Percentiles rank a stretch among this genome's conserved stretches.
Evolutionary conservation across 2,329 filamentous ascomycete species (phyloP).

Genomic region (Apiospora arundinis): DNA sequence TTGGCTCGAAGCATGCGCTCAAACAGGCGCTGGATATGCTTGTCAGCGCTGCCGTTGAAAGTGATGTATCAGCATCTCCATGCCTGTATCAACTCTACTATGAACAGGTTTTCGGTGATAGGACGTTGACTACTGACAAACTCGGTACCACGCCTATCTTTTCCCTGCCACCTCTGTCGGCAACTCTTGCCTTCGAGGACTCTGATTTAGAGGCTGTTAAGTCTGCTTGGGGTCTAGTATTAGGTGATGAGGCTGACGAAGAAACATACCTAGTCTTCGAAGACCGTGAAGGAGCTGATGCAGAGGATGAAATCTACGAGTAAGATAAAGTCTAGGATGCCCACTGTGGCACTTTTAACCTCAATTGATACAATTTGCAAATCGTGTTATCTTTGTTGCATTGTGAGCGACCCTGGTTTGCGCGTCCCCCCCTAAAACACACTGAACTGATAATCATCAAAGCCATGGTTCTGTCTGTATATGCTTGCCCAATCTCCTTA

Average conservation of each 20-base stretch:
- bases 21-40: constrained; percentile 35
- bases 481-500: background rate
- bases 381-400: background rate
- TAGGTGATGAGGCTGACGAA: constrained; percentile 55
- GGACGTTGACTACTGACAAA: constrained; percentile 35
- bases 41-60: constrained; percentile 28
- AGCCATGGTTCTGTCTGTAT: constrained; percentile 1
- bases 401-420: background rate
- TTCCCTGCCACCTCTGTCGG: constrained; percentile 62
- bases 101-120: constrained; percentile 51
- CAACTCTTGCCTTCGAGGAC: constrained; percentile 80
- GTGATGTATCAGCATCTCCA: constrained; percentile 32
- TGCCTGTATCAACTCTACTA: constrained; percentile 62
- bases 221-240: constrained; percentile 71
- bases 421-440: background rate
- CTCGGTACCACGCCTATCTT: constrained; percentile 51
- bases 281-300: constrained; percentile 70
- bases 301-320: constrained; percentile 60
- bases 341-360: background rate
- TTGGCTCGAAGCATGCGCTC: constrained; percentile 40
- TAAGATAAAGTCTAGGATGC: constrained; percentile 30
- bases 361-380: constrained; percentile 1
- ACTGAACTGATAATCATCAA: background rate
- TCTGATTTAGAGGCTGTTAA: constrained; percentile 69
- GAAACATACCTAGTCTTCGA: constrained; percentile 78